Conservation (phyloP, 768 basidiomycete species). For the Leccinum aurantiacum region DNA sequence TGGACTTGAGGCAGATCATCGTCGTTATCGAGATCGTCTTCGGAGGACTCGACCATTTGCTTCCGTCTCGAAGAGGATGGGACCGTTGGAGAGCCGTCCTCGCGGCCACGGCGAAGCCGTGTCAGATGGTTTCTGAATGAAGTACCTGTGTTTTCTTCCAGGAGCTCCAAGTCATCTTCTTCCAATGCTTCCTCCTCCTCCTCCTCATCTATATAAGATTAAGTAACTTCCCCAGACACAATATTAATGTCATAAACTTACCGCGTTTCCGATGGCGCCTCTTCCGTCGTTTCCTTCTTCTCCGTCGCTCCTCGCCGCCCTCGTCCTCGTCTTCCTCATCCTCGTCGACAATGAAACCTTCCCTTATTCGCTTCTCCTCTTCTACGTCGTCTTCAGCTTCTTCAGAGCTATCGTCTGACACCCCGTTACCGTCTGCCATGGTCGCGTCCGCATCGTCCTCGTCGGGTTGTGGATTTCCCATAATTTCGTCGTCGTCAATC, state of each 20-base stretch:
- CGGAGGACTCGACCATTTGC: constrained; percentile 66
- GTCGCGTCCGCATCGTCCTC: constrained; percentile 60
- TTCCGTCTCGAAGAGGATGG: constrained; percentile 61
- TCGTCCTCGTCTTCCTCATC: constrained; percentile 86
- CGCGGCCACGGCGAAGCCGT: constrained; percentile 70
- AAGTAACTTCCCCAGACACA: constrained; percentile 8
- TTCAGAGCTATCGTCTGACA: constrained; percentile 82
- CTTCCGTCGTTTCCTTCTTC: constrained; percentile 66
- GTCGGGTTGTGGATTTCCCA: constrained; percentile 50
- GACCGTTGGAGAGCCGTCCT: constrained; percentile 66
- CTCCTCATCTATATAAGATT: constrained; percentile 33
- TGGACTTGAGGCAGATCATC: constrained; percentile 54
- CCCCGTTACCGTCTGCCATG: constrained; percentile 42
- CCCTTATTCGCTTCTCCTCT: constrained; percentile 72
- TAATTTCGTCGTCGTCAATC: constrained; percentile 55
- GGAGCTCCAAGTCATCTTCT: constrained; percentile 82
- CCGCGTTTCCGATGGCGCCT: constrained; percentile 58
- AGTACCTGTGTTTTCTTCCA: constrained; percentile 83
- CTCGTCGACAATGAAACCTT: constrained; percentile 93
- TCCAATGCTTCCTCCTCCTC: constrained; percentile 68
- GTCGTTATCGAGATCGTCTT: constrained; percentile 66
- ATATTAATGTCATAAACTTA: constrained; percentile 27
- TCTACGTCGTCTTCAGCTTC: constrained; percentile 91
- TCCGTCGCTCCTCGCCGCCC: constrained; percentile 53
- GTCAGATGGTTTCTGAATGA: constrained; percentile 75